Conservation (phyloP, 73 alveolate genomes). For the Stentor coeruleus region DNA sequence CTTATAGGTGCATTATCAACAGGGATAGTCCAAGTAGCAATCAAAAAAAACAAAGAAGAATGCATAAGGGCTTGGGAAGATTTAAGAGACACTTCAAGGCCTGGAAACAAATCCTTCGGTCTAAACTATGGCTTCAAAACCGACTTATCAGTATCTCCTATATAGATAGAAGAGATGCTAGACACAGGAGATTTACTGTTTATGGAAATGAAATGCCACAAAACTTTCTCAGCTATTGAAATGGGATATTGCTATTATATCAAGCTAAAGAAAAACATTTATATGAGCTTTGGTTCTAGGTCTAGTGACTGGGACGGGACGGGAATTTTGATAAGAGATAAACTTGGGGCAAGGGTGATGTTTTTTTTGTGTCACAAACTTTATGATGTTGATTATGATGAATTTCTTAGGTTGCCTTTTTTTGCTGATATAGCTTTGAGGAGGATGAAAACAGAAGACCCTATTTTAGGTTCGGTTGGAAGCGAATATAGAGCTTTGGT, state of each 20-base stretch:
- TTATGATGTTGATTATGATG: slow-evolving; percentile 16
- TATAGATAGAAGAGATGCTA: not conserved
- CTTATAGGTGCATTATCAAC: no score
- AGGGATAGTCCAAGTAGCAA: no score
- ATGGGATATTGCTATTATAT: not conserved
- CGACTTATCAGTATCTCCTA: not conserved
- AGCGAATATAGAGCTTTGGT: not conserved
- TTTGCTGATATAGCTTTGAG: not conserved
- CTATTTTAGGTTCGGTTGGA: not conserved
- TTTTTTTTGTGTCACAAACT: not conserved
- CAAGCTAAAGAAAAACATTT: not conserved
- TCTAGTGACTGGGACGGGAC: not conserved
- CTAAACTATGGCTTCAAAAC: slow-evolving; percentile 16
- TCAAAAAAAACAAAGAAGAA: not conserved
- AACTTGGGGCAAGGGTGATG: slow-evolving; percentile 7
- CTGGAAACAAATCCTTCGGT: slow-evolving; percentile 17
- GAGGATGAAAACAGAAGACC: not conserved
- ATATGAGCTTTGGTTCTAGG: not conserved
- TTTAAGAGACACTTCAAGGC: slow-evolving; percentile 10
- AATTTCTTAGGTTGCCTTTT: slow-evolving; percentile 3
- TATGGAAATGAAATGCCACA: not conserved
- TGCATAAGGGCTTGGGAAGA: not conserved
- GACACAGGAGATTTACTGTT: slow-evolving; percentile 10
- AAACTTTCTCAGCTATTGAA: not conserved
- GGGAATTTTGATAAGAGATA: not conserved